Base-by-base conservation (phyloP, 73 alveolate genomes). In the Paramecium octaurelia region DNA sequence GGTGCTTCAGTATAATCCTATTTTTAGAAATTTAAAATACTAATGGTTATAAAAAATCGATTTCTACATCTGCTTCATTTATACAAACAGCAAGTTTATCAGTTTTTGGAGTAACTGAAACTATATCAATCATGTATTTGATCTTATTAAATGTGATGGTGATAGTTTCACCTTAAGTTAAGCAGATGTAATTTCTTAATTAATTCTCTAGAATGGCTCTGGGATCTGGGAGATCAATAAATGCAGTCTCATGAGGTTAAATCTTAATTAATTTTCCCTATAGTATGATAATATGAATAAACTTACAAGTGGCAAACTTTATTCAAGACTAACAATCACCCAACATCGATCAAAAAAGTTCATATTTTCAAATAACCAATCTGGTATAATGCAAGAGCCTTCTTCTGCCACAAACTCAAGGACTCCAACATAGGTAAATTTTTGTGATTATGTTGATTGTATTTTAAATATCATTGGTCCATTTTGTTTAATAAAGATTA, bases 181-280 rank as follows among this genome's bases (percentile, higher is more conserved):
- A 93, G 88, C 98, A 96, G 16, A 96, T 89, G 86, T 98, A 98
- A 94, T 97, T 96, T 88, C 99, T 97, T 76, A 98, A 92, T 86
- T 96, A 96, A 58, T 93, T 96, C 86, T 97, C 99, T 23, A 98
- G 95, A 54, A 98, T 97, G 31, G 99, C 98, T 75, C 97, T 97
- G 1, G 99, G 99, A 88, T 97, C 97, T 14, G 99, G 97, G 34
- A 97, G 93, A 94, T 98, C 98, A 18, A 97, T 96, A 84, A 98
- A 98, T 18, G 96, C 99, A 24, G 99, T 97, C 92, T 92, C 93
- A 92, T 98, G 99, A 14, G 99, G 99, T 92, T 97, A 95, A 35
- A 98, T 80, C 42, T 96, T 94, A 20, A 97, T 95, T 59, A 96
- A 96, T 23, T 93, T 95, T 10, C 99, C 99, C 86, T 96, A 93